Evolutionary conservation across 2,329 filamentous ascomycete genomes (phyloP), one percentile per base, ranked within the genome.

Genomic region (Monilinia polystroma): DNA sequence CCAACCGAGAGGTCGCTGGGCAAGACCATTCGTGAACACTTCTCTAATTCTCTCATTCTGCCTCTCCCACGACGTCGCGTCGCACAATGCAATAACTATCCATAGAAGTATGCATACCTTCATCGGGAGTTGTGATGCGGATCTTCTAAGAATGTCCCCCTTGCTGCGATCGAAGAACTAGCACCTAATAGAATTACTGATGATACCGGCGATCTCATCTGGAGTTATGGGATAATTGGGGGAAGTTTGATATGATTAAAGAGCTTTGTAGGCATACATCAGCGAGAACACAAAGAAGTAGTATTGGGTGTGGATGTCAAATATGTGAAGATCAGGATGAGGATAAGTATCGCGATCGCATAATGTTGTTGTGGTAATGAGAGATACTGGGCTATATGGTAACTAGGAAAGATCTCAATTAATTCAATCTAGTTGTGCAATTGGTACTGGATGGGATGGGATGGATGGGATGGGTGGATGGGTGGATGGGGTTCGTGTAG

Each of bases 181-280:
- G 71, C 73, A 73, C 71, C 69, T 58, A 69, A 71, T 71, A 68
- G 70, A 75, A 70, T 68, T 70, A 69, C 71, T 65, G 69, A 69
- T 47, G 53, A 66, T 64, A 66, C 68, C 71, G 67, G 70, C 71
- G 71, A 72, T 73, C 69, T 74, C 75, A 76, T 76, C 70, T 66
- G 74, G 74, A 71, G 72, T 69, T 67, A 67, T 35, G 55, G 41
- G 58, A 38, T 16, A 52, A 26, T 18, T 26, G 51, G 18, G 45
- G 47, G 38, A 58, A 51, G 55, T 26, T 7, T 29, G 29, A 58
- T n/a, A 58, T n/a, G 43, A 47, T 41, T 58, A 49, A 58, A 58
- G 53, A 49, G 43, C 20, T 16, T 60, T 20, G 56, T 66, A 66
- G 45, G 26, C 32, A 66, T 60, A 66, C 63, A 66, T 60, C 47